Base-by-base conservation (phyloP, 2,329 filamentous ascomycete species). In the Fusarium kyushuense region DNA sequence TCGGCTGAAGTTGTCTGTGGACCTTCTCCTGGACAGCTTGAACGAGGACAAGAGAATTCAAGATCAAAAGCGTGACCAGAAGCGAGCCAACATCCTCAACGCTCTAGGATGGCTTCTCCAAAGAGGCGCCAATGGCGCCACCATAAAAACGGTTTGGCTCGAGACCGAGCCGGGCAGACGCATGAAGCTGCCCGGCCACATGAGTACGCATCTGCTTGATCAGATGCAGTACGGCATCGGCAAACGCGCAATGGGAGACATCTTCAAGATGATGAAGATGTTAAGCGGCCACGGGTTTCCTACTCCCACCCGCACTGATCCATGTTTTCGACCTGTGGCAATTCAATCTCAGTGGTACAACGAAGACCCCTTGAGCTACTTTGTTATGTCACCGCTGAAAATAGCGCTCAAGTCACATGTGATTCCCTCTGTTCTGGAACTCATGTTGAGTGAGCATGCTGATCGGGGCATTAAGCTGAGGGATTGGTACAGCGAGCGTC, bases 101-200 rank as follows among this genome's bases (percentile, higher is more conserved):
- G 30, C 23, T n/a, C 19, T 67, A 30, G 14, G 43, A 19, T 66
- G 64, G 58, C 33, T 67, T 7, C 48, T 67, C 6, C 35, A 66
- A 12, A 63, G 46, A 36, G 48, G 52, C 6, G 33, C 49, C 10
- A 25, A 56, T 21, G 45, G 19, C 4, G 38, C 23, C 45, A 30
- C 43, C 3, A 8, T n/a, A 16, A 35, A 25, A 12, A 21, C n/a
- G 9, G 17, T 27, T 11, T 33, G 32, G 13, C 8, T 6, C 4
- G 9, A 7, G 2, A 27, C 8, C 27, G 6, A 9, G 27, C 6
- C 5, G 6, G 6, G 9, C 27, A 9, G 8, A 9, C 6, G 6
- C 27, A 7, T 9, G 8, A 27, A 27, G 17, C 27, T 13, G 5
- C 23, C 12, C 23, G 52, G 25, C 10, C 45, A 63, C 10, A 58